Conservation (phyloP, 768 basidiomycete genomes). For the Suillus paluster region DNA sequence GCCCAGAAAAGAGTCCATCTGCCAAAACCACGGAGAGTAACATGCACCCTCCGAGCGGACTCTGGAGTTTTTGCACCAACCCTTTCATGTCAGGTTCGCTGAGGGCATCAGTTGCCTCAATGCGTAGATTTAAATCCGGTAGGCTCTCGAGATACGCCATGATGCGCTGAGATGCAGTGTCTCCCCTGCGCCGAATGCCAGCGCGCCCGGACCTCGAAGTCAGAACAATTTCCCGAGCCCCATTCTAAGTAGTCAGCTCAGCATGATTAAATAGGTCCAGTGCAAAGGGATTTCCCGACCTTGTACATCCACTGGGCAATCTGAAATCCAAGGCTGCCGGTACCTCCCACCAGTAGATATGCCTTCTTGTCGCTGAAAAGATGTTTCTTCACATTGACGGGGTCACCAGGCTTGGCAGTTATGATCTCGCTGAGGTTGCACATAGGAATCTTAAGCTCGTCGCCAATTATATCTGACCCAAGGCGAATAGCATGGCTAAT, state of each 20-base stretch:
- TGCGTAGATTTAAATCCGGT: not conserved
- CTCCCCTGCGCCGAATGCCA: not conserved
- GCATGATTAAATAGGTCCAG: not conserved
- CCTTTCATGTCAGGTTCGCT: not conserved
- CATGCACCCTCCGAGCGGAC: slow-evolving; percentile 5
- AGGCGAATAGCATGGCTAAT: not conserved
- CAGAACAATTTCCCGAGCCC: slow-evolving; percentile 36
- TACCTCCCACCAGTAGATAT: slow-evolving; percentile 29
- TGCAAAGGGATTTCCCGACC: not conserved
- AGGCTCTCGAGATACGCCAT: not conserved
- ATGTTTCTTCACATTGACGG: slow-evolving; percentile 16
- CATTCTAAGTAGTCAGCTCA: not conserved
- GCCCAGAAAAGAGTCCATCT: slow-evolving; percentile 1
- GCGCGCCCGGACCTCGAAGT: slow-evolving; percentile 29
- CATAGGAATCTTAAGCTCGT: not conserved
- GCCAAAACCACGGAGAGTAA: not conserved
- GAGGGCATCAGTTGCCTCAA: slow-evolving; percentile 1
- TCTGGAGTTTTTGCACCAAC: not conserved
- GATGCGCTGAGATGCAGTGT: not conserved
- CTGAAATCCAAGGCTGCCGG: slow-evolving; percentile 28
- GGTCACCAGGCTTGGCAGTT: not conserved
- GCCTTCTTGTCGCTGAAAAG: slow-evolving; percentile 35
- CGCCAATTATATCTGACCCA: not conserved
- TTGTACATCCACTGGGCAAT: slow-evolving; percentile 39
- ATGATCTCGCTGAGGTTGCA: not conserved